Evolutionary conservation across 306 rosid species (phyloP).

Genomic region (Carpinus viminea): DNA sequence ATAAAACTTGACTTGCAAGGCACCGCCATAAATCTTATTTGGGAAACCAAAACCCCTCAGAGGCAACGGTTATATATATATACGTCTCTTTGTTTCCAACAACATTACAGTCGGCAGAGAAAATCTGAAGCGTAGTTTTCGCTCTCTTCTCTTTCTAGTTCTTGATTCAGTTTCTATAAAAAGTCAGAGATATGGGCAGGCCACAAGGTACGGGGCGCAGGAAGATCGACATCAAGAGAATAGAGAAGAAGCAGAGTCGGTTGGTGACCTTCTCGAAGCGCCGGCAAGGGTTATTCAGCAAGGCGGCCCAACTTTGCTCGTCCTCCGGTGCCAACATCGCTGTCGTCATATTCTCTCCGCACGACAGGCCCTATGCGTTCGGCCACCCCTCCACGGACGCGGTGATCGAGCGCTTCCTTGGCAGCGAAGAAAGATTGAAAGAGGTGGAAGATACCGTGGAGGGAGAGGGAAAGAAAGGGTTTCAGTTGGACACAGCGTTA

Average conservation of each 20-base stretch:
- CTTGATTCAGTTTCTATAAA: no score
- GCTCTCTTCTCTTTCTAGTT: no score
- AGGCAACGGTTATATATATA: no score
- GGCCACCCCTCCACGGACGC: slow-evolving; percentile 14
- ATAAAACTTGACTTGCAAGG: no score
- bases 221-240: slow-evolving; percentile 6
- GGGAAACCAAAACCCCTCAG: no score
- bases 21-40: no score
- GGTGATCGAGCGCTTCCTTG: background rate
- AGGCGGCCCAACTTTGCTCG: slow-evolving; percentile 4
- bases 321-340: background rate
- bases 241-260: background rate
- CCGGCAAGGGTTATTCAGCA: slow-evolving; percentile 13
- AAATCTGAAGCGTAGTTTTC: no score
- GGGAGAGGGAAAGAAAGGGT: background rate
- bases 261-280: slow-evolving; percentile 25
- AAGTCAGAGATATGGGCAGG: background rate
- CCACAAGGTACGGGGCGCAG: background rate
- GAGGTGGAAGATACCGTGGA: background rate
- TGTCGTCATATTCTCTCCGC: slow-evolving; percentile 6
- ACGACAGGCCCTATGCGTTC: background rate
- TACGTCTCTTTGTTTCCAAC: no score
- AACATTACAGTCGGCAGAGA: no score
- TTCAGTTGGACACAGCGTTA: slow-evolving; percentile 23
- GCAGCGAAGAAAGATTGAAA: background rate